These are phyloP conservation scores for Trichophaea hybrida DNA, from an alignment of 2,329 filamentous ascomycete species.

Conservation along the genomic window DNA sequence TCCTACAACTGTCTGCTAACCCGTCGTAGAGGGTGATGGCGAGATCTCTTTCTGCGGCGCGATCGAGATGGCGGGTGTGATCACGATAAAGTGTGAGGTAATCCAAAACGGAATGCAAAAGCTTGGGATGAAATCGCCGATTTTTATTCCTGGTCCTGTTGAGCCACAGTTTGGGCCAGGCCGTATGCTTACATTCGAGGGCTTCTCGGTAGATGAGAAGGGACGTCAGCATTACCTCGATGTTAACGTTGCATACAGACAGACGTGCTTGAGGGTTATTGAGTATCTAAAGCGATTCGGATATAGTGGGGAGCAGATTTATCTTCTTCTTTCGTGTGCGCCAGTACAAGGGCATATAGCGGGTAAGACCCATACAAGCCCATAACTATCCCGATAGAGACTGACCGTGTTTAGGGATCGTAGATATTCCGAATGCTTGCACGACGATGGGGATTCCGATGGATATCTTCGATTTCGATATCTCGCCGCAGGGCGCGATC, in stretches of 20 bases:
- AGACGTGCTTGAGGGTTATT: constrained; percentile 53
- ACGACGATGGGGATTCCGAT: constrained; percentile 78
- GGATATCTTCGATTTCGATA: constrained; percentile 93
- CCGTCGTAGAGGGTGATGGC: constrained; percentile 81
- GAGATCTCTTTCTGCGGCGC: constrained; percentile 82
- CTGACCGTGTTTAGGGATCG: too few relatives aligned
- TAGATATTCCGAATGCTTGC: constrained; percentile 64
- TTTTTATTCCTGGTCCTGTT: constrained; percentile 75
- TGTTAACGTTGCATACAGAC: constrained; percentile 70
- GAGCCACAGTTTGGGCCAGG: constrained; percentile 78
- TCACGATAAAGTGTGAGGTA: constrained; percentile 79
- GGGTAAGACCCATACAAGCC: too few relatives aligned
- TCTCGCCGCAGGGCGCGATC: constrained; percentile 45
- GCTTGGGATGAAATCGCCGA: constrained; percentile 63
- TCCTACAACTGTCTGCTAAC: too few relatives aligned
- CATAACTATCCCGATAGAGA: too few relatives aligned
- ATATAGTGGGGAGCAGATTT: constrained; percentile 57
- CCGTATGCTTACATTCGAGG: constrained; percentile 71
- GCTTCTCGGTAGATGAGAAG: constrained; percentile 75
- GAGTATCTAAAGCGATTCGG: constrained; percentile 67
- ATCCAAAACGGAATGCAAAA: constrained; percentile 67
- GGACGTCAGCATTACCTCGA: constrained; percentile 86
- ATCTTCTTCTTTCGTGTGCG: constrained; percentile 70
- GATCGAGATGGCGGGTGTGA: constrained; percentile 86
- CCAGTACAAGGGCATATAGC: constrained; percentile 79